Evolutionary conservation across 169 alveolate species (phyloP).

Genomic region (Plasmodium cynomolgi): DNA sequence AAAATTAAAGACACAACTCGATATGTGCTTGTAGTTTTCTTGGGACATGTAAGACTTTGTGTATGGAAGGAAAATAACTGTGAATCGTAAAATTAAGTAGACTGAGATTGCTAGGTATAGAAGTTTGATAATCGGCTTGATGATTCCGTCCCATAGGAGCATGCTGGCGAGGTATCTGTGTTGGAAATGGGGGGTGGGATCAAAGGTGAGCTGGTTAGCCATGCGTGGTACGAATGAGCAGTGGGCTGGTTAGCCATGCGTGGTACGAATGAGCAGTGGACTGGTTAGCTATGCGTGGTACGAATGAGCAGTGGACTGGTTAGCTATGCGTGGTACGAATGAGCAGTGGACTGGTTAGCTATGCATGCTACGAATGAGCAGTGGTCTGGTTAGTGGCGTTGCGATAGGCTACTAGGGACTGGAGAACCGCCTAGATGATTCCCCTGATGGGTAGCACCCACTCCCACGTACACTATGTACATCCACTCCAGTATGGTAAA

Average conservation of each 20-base stretch:
- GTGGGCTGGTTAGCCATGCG: too few relatives aligned
- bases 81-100: conserved; percentile 22
- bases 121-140: conserved; percentile 63
- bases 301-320: too few relatives aligned
- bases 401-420: background rate
- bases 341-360: too few relatives aligned
- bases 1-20: conserved; percentile 25
- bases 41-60: conserved; percentile 59
- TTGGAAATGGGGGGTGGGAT: background rate
- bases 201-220: background rate
- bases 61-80: conserved; percentile 62
- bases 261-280: too few relatives aligned
- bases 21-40: conserved; percentile 46
- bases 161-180: conserved; percentile 35
- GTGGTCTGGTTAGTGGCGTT: background rate
- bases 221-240: too few relatives aligned
- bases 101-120: conserved; percentile 44
- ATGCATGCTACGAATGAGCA: background rate
- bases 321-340: too few relatives aligned
- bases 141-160: conserved; percentile 65
- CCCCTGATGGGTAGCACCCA: background rate
- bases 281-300: too few relatives aligned
- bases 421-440: background rate
- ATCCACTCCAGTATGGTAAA: conserved; percentile 74
- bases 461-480: conserved; percentile 45